Evolutionary conservation across 108 stramenopile genomes (phyloP).

Genomic region (Skeletonema marinoi): DNA sequence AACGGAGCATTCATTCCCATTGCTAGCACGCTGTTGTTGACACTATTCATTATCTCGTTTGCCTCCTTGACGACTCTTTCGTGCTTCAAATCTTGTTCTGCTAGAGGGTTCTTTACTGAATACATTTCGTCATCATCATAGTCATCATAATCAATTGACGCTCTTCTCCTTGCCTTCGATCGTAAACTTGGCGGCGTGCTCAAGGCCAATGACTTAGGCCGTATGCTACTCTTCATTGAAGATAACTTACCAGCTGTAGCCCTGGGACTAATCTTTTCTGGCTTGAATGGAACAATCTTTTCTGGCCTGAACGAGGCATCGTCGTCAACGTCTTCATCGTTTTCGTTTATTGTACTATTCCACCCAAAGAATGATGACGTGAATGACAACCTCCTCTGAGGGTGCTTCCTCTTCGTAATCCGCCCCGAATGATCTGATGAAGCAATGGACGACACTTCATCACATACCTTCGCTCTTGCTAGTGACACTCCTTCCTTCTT

Average conservation of each 20-base stretch:
- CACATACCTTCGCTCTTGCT: neutral
- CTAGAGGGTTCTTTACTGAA: constrained; percentile 16
- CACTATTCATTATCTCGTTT: constrained; percentile 27
- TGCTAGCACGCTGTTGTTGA: constrained; percentile 30
- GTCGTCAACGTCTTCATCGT: neutral
- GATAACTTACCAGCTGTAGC: neutral
- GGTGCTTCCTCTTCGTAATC: neutral
- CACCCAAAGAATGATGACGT: neutral
- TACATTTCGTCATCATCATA: constrained; percentile 20
- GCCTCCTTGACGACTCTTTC: constrained; percentile 25
- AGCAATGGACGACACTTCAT: constrained; percentile 19
- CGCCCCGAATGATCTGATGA: constrained; percentile 20
- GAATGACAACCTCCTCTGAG: neutral
- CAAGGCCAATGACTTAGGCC: neutral
- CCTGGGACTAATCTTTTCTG: neutral
- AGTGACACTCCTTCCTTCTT: neutral
- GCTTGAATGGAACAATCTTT: neutral
- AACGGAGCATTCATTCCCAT: constrained; percentile 47
- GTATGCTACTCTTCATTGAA: neutral
- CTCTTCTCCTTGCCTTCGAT: neutral
- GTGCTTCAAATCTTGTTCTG: constrained; percentile 9
- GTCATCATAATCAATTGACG: neutral
- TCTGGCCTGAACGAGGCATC: neutral
- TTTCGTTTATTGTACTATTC: neutral
- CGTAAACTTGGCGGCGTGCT: neutral